Evolutionary conservation across 1,284 basidiomycete genomes (phyloP).

Genomic region (Singerocomus inundabilis): DNA sequence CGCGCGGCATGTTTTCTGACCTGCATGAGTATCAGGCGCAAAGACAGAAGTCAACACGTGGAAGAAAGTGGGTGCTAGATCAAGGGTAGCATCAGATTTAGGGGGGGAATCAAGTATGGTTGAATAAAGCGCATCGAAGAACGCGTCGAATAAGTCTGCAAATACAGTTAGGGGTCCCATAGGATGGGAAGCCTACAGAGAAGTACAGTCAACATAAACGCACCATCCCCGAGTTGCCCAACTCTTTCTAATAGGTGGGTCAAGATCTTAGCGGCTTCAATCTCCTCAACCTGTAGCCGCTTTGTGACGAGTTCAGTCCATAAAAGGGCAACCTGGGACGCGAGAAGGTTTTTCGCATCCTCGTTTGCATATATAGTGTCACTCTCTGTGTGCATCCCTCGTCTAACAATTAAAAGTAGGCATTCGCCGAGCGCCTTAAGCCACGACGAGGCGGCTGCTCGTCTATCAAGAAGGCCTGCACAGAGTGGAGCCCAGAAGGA

Average conservation of each 20-base stretch:
- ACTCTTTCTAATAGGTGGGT: conserved; percentile 45
- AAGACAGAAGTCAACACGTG: conserved; percentile 41
- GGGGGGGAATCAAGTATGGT: conserved; percentile 10
- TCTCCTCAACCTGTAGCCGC: conserved; percentile 48
- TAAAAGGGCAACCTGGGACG: conserved; percentile 46
- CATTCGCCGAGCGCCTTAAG: conserved; percentile 71
- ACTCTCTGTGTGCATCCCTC: conserved; percentile 23
- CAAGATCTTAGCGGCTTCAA: conserved; percentile 44
- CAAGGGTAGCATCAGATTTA: conserved; percentile 16
- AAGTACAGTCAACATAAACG: conserved; percentile 12
- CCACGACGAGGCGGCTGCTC: conserved; percentile 58
- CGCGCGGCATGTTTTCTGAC: conserved; percentile 26
- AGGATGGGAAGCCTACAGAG: conserved; percentile 1
- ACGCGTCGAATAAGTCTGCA: conserved; percentile 43
- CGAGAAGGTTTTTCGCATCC: conserved; percentile 34
- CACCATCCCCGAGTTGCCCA: conserved; percentile 43
- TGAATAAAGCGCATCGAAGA: conserved; percentile 43
- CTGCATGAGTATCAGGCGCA: conserved; percentile 24
- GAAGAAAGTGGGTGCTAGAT: conserved; percentile 43
- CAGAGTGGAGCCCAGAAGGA: conserved; percentile 79
- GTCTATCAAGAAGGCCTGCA: conserved; percentile 50
- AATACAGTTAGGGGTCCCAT: conserved; percentile 35
- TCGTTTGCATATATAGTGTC: conserved; percentile 13
- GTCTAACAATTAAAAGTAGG: conserved; percentile 52
- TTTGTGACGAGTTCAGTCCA: conserved; percentile 47